Conservation (phyloP, 192 early-diverging fungal species). For the Glomus cerebriforme region DNA sequence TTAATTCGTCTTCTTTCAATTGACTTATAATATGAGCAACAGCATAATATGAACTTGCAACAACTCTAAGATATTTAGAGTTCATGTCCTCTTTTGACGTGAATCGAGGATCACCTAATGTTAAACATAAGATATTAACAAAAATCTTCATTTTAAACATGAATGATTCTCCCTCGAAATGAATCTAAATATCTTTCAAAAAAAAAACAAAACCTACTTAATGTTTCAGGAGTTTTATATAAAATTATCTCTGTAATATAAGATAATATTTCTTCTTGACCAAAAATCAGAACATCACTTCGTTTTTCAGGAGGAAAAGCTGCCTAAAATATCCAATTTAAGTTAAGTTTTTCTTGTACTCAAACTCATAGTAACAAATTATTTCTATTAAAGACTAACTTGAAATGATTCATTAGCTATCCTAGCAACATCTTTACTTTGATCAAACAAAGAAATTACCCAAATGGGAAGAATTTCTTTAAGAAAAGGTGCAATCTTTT, state of each 20-base stretch:
- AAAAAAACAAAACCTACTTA: slow-evolving; percentile 61
- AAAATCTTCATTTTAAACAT: too few relatives aligned
- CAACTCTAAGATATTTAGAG: slow-evolving; percentile 67
- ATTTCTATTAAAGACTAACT: slow-evolving; percentile 39
- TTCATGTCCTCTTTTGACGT: slow-evolving; percentile 75
- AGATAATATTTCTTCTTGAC: slow-evolving; percentile 70
- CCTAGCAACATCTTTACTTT: slow-evolving; percentile 72
- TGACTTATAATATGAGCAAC: slow-evolving; percentile 47
- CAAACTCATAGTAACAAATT: not conserved
- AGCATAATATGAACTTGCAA: slow-evolving; percentile 61
- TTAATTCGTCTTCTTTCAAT: slow-evolving; percentile 12
- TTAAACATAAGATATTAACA: slow-evolving; percentile 8
- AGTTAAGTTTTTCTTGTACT: not conserved
- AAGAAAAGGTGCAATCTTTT: slow-evolving; percentile 76
- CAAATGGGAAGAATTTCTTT: slow-evolving; percentile 84
- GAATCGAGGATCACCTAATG: slow-evolving; percentile 68
- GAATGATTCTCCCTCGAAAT: too few relatives aligned
- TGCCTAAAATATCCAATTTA: slow-evolving; percentile 42
- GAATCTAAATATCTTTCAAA: not conserved
- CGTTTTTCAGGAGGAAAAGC: slow-evolving; percentile 83
- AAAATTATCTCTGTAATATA: slow-evolving; percentile 71
- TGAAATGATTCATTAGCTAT: slow-evolving; percentile 66
- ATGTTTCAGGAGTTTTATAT: slow-evolving; percentile 75
- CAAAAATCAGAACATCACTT: slow-evolving; percentile 74
- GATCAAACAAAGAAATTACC: slow-evolving; percentile 83